Percentiles rank a stretch among this genome's conserved stretches.
Conservation (phyloP, 1,284 basidiomycete species). For the Ceratobasidium sp. region DNA sequence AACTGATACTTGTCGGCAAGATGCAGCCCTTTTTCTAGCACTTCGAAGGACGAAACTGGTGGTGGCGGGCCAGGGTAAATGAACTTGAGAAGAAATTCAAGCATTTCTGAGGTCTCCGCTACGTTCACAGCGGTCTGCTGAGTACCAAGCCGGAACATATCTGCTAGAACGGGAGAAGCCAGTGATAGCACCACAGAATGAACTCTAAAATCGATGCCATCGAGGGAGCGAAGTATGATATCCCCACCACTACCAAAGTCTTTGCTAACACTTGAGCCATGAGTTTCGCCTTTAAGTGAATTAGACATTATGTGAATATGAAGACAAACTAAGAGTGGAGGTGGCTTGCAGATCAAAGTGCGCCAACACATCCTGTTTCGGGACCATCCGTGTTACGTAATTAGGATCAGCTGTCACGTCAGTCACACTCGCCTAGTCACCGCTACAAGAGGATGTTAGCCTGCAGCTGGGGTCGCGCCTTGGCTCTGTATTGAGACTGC, state of each 20-base stretch:
- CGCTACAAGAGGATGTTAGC: no score
- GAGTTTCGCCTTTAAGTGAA: no score
- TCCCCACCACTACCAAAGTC: conserved; percentile 31
- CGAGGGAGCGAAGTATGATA: conserved; percentile 42
- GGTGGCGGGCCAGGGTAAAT: conserved; percentile 13
- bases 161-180: conserved; percentile 38
- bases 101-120: not conserved
- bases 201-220: conserved; percentile 45
- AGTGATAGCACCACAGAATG: conserved; percentile 34
- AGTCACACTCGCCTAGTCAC: no score
- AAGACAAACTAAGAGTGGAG: no score
- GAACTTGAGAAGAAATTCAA: conserved; percentile 3
- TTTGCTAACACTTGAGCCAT: no score
- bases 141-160: conserved; percentile 28
- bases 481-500: no score
- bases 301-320: no score
- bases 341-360: no score
- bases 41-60: conserved; percentile 18
- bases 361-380: no score
- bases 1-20: conserved; percentile 22
- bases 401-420: no score
- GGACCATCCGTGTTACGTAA: no score
- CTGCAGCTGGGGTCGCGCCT: no score
- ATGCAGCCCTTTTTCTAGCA: not conserved
- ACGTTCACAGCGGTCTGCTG: not conserved